A percentile compares a stretch with the other conserved stretches of the same genome.
Conservation (phyloP, 495 filamentous ascomycete species). For the Penicillium waksmanii region DNA sequence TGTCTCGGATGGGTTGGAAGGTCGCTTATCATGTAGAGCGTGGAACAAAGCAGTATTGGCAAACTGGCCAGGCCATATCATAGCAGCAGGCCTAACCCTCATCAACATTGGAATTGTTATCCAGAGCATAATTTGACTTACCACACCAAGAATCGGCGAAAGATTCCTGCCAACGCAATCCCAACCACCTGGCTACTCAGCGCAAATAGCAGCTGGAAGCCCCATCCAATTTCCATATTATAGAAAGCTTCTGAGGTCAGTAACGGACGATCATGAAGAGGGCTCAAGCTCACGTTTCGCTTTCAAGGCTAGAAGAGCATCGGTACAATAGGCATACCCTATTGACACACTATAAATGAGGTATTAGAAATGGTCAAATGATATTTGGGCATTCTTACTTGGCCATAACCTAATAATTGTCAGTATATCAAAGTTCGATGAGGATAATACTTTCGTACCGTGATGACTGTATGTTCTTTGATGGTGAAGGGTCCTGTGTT, state of each 20-base stretch:
- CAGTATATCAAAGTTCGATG: neutral
- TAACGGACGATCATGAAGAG: constrained; percentile 33
- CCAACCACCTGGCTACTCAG: constrained; percentile 67
- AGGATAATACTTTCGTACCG: constrained; percentile 50
- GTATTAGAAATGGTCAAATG: constrained; percentile 20
- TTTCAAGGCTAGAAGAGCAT: constrained; percentile 27
- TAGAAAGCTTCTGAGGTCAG: constrained; percentile 52
- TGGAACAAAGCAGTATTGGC: constrained; percentile 34
- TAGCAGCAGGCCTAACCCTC: constrained; percentile 33
- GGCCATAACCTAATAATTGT: constrained; percentile 24
- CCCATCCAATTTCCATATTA: constrained; percentile 61
- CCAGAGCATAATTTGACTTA: constrained; percentile 5
- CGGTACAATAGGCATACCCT: constrained; percentile 30
- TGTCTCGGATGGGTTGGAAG: constrained; percentile 45
- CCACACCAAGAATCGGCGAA: constrained; percentile 63
- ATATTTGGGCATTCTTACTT: constrained; percentile 13
- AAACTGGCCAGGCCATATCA: constrained; percentile 39
- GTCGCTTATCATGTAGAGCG: constrained; percentile 49
- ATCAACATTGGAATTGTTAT: neutral
- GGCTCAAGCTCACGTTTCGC: constrained; percentile 50
- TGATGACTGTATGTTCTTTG: constrained; percentile 70
- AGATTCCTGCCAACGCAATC: constrained; percentile 66
- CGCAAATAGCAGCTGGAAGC: constrained; percentile 62
- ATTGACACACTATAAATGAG: constrained; percentile 21
- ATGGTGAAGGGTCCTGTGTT: constrained; percentile 71